Base-by-base conservation (phyloP, 176 grass and related monocot genomes). In the Poa pratensis region DNA sequence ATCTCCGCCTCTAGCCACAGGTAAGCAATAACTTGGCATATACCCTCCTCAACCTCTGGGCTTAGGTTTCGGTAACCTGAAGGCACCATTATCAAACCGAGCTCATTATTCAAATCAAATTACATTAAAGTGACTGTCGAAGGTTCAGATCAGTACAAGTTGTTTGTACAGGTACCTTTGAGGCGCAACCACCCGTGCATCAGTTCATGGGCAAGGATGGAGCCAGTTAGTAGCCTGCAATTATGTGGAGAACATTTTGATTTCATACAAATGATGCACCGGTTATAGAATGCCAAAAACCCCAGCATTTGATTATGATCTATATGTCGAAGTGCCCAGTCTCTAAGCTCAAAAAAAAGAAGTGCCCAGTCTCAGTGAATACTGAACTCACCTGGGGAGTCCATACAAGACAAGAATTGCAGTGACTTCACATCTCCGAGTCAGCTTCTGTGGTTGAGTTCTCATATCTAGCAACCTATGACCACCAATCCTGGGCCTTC, bases 161-260 rank as follows among this genome's bases (percentile, higher is more conserved):
- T 77, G 71, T 73, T 12, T 20, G 45, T 48, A n/a, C 24, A 74
- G 7, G 32, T 86, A 96, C 96, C 91, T 96, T 99, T 99, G 51
- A 95, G 96, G 77, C 96, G 91, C 82, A 95, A 85, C 93, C 93
- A 98, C 16, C 89, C 89, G n/a, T 98, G 93, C 96, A 98, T 95
- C 69, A 98, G 72, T 88, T 98, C 96, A 84, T 98, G 96, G 86
- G 91, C 91, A 85, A 98, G 93, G 79, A 98, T 98, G 51, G 96
- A 99, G 4, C 96, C 96, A 23, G 96, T 98, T 81, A 98, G 75
- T 45, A 98, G 84, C 88, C 93, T 98, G 93, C 82, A 87, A 66
- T 76, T 49, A 48, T n/a, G 23, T 39, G 73, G 32, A 55, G 23
- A 82, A 81, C 30, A n/a, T 63, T 79, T 43, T 72, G 3, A 67